phyloP scores from a whole-genome alignment of 331 rosid genomes.

The Erythrophleum ivorense region DNA sequence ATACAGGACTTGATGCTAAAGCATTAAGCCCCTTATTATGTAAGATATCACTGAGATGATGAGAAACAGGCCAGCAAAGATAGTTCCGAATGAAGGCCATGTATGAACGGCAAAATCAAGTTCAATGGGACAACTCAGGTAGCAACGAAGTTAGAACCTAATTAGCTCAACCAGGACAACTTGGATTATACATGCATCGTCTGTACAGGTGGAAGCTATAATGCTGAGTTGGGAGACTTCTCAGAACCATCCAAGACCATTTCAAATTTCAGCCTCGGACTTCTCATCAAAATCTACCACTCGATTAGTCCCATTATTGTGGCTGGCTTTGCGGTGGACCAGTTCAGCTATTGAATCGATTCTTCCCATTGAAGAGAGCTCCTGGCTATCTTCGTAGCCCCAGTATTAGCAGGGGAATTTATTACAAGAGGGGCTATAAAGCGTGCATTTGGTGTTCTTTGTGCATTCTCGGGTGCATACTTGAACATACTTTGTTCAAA shows the following conservation, averaged over 20 bases:
- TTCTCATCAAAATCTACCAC: conserved; percentile 66
- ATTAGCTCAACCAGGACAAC: not conserved
- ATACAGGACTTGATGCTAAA: not conserved
- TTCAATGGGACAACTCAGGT: conserved; percentile 11
- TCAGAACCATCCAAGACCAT: conserved; percentile 70
- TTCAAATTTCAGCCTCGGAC: conserved; percentile 90
- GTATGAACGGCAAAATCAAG: conserved; percentile 39
- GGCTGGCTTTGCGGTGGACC: conserved; percentile 62
- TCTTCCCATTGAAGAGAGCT: conserved; percentile 91
- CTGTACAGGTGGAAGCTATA: conserved; percentile 26
- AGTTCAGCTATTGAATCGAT: conserved; percentile 79
- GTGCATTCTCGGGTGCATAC: conserved; percentile 82
- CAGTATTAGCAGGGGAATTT: conserved; percentile 49
- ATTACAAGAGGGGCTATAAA: conserved; percentile 65
- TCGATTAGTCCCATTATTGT: conserved; percentile 43
- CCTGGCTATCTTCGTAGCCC: conserved; percentile 84
- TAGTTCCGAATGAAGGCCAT: conserved; percentile 27
- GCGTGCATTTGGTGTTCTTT: conserved; percentile 91
- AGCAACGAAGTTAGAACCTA: conserved; percentile 4
- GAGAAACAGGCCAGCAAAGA: conserved; percentile 29
- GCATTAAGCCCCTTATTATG: not conserved
- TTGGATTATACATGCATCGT: not conserved
- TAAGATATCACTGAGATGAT: conserved; percentile 19
- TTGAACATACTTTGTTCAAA: conserved; percentile 82
- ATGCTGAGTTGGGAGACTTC: conserved; percentile 50